Evolutionary conservation across 179 eudicot genomes (phyloP).

Genomic region (Actinidia arguta): DNA sequence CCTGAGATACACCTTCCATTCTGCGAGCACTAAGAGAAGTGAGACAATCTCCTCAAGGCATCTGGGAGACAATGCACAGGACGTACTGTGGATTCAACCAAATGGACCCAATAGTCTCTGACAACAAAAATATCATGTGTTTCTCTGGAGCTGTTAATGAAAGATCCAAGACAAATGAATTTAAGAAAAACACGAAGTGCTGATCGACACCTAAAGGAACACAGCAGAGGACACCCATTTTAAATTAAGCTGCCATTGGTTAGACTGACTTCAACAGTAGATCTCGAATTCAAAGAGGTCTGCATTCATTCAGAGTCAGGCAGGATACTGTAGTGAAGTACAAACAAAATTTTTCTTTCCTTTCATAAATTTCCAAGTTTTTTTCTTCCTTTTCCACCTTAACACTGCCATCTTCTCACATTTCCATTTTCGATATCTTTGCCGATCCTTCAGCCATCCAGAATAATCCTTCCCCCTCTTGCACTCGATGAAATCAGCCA

Average conservation of each 20-base stretch:
- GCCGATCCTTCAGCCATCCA: slow-evolving; percentile 53
- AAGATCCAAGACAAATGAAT: not conserved
- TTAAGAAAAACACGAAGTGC: not conserved
- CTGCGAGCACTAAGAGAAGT: too few species aligned
- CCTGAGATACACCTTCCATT: too few species aligned
- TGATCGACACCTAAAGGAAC: not conserved
- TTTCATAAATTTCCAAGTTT: slow-evolving; percentile 39
- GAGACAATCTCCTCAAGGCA: too few species aligned
- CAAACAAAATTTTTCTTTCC: slow-evolving; percentile 32
- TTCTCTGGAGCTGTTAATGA: not conserved
- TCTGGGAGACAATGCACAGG: not conserved
- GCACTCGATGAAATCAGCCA: slow-evolving; percentile 74
- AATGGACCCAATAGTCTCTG: not conserved
- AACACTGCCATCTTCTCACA: slow-evolving; percentile 38
- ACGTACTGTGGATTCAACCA: not conserved
- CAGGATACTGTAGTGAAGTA: not conserved
- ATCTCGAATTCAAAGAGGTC: not conserved
- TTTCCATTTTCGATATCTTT: slow-evolving; percentile 46
- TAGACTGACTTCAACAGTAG: not conserved
- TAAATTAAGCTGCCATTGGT: not conserved
- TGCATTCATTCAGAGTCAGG: not conserved
- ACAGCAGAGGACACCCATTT: not conserved
- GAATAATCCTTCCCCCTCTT: slow-evolving; percentile 66
- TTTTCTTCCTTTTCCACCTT: slow-evolving; percentile 55
- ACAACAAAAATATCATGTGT: not conserved